Evolutionary conservation across 805 yeast genomes (phyloP).

Genomic region (Clavispora vitiphila): DNA sequence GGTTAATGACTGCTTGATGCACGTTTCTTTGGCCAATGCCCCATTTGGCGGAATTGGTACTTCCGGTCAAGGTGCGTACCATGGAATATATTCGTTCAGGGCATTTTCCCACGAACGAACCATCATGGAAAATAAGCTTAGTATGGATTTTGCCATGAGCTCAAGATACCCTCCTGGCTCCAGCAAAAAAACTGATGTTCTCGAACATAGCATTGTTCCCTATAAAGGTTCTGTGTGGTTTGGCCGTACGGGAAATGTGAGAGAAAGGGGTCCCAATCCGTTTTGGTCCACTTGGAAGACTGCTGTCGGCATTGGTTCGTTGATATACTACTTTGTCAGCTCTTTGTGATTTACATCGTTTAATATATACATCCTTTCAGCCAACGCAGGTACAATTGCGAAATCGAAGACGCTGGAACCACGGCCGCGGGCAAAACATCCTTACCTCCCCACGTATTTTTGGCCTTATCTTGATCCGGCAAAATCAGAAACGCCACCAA

Average conservation of each 20-base stretch:
- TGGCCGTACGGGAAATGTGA: conserved; percentile 32
- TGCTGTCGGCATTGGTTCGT: conserved; percentile 25
- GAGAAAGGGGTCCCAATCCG: conserved; percentile 26
- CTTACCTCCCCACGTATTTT: not conserved
- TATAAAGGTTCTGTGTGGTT: conserved; percentile 37
- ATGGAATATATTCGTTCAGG: conserved; percentile 58
- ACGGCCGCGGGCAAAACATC: not conserved
- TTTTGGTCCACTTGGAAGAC: conserved; percentile 30
- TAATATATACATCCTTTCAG: not conserved
- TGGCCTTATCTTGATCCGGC: not conserved
- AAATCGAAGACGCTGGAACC: no score
- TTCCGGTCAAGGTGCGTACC: conserved; percentile 82
- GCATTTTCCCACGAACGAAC: conserved; percentile 78
- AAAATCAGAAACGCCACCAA: not conserved
- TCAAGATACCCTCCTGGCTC: conserved; percentile 65
- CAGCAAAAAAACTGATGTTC: conserved; percentile 25
- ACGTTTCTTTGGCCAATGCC: conserved; percentile 58
- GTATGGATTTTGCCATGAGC: conserved; percentile 55
- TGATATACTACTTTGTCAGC: conserved; percentile 16
- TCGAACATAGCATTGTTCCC: conserved; percentile 23
- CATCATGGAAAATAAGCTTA: conserved; percentile 55
- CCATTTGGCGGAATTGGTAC: conserved; percentile 92
- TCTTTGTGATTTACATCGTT: conserved; percentile 2
- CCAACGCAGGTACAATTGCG: no score
- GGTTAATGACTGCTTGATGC: conserved; percentile 68